A percentile compares a stretch with the other conserved stretches of the same genome.
These are phyloP conservation scores for Kluyveromyces starmeri DNA, from an alignment of 805 yeast genomes.

Conservation along the genomic window DNA sequence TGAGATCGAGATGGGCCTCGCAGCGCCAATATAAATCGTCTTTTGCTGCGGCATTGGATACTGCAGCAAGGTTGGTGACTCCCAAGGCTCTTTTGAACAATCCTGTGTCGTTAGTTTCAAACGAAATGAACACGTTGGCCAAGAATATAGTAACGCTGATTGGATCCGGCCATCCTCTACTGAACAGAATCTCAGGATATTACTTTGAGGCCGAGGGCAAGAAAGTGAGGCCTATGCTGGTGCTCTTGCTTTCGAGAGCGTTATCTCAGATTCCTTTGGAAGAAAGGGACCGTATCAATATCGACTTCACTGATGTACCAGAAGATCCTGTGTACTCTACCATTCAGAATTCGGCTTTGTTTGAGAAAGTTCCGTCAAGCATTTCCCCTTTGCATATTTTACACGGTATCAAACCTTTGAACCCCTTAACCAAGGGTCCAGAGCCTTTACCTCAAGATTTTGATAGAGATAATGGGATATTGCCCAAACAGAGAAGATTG, in stretches of 20 bases:
- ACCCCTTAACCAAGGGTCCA: constrained; percentile 79
- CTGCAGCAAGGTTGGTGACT: constrained; percentile 69
- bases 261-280: constrained; percentile 62
- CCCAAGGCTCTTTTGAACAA: constrained; percentile 55
- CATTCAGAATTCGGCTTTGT: constrained; percentile 47
- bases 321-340: constrained; percentile 57
- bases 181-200: constrained; percentile 86
- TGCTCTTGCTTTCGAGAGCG: constrained; percentile 74
- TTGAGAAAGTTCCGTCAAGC: constrained; percentile 40
- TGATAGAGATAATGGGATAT: constrained; percentile 58
- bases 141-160: constrained; percentile 76
- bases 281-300: constrained; percentile 52
- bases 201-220: constrained; percentile 96
- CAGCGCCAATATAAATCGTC: constrained; percentile 29
- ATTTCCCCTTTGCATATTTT: constrained; percentile 75
- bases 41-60: constrained; percentile 49
- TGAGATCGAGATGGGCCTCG: too few species aligned
- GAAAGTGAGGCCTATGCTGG: constrained; percentile 87
- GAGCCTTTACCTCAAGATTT: constrained; percentile 49
- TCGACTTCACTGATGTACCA: constrained; percentile 57
- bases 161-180: constrained; percentile 90
- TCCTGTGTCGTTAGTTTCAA: constrained; percentile 84
- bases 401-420: constrained; percentile 88
- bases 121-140: constrained; percentile 86
- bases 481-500: constrained; percentile 89